Evolutionary conservation across 1,139 yeast species (phyloP).

Genomic region (Candida sp.): DNA sequence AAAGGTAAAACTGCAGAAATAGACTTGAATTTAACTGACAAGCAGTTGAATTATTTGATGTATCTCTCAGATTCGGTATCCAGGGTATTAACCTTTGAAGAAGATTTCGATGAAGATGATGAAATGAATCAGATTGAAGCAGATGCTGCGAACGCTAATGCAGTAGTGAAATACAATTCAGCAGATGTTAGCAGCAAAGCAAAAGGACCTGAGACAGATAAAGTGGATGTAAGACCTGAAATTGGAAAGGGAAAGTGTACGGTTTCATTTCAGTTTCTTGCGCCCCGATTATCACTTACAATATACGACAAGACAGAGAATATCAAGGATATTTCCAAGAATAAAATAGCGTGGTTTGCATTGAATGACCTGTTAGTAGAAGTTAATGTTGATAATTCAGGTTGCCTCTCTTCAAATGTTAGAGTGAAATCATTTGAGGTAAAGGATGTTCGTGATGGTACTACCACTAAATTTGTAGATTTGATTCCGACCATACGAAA

Average conservation of each 20-base stretch:
- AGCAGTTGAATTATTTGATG: constrained; percentile 63
- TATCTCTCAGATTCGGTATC: constrained; percentile 57
- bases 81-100: constrained; percentile 46
- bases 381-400: constrained; percentile 50
- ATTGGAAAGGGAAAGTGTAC: not conserved
- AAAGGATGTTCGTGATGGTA: constrained; percentile 62
- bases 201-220: constrained; percentile 1
- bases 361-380: constrained; percentile 55
- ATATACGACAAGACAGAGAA: constrained; percentile 57
- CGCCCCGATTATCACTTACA: constrained; percentile 64
- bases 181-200: not conserved
- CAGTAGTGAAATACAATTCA: constrained; percentile 32
- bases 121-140: constrained; percentile 56
- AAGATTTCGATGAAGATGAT: constrained; percentile 30
- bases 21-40: constrained; percentile 68
- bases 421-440: constrained; percentile 74
- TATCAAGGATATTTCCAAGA: constrained; percentile 29
- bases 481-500: constrained; percentile 71
- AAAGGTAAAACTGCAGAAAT: constrained; percentile 66
- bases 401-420: constrained; percentile 58
- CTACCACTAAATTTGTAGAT: constrained; percentile 69
- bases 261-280: constrained; percentile 41
- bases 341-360: constrained; percentile 60
- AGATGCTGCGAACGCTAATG: constrained; percentile 60
- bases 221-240: not conserved